Evolutionary conservation across 2,329 filamentous ascomycete species (phyloP), one percentile per base, ranked within the genome.

Genomic region (Xylariaceae sp.): DNA sequence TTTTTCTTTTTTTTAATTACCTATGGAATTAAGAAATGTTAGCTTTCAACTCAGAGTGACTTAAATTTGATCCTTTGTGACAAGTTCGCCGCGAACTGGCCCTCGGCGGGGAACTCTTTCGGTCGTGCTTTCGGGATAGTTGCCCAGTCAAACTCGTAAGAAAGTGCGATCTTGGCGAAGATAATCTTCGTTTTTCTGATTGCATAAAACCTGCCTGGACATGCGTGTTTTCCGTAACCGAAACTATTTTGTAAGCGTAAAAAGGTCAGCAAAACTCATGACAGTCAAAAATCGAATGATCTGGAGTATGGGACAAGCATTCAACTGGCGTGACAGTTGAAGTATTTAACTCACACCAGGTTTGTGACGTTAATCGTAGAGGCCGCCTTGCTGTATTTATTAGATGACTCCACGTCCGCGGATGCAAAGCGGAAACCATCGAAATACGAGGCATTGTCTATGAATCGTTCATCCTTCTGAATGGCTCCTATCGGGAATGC

Each of bases 111-210:
- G 33, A 36, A 36, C 19, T 36, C 14, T 20, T 12, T 10, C 33
- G 33, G 33, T 14, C 33, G 33, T 17, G 16, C 8, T 36, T 36
- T 36, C 8, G 33, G 33, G 16, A 36, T 20, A 16, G 19, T 12
- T 16, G 7, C 6, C 33, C 33, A 36, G 10, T 36, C 21, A 20
- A 36, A 36, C 16, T 36, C 33, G 14, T 36, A 36, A 8, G 16
- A 20, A 4, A 36, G 12, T 10, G 33, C 33, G 7, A 36, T 36
- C 14, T 36, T 36, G 33, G 16, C 19, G 14, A 45, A 35, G 3
- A 45, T 36, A 6, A 45, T 12, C 37, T 45, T 45, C n/a, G 22
- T 37, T 25, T 35, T 40, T 20, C 43, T 19, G 19, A 45, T 32
- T 5, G 43, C 43, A 17, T 35, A 45, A 22, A 45, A 45, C 7